Base-by-base conservation (phyloP, 78 protist species). In the Mastigamoeba balamuthi region DNA sequence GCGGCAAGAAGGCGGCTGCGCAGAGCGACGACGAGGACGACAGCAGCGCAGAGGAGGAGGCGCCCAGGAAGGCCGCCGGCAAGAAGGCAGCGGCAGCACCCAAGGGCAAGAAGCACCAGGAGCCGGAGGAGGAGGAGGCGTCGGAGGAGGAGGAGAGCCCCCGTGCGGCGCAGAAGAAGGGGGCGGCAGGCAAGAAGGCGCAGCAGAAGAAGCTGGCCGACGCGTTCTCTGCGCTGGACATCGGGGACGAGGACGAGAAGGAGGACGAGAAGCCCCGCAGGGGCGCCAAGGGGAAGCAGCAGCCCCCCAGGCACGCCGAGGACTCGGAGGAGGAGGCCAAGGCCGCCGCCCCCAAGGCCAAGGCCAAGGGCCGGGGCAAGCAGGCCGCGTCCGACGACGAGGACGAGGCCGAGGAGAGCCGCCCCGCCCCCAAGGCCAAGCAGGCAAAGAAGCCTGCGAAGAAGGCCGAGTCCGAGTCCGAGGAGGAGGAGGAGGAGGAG, bases 401-500 rank as follows among this genome's bases (percentile, higher is more conserved):
- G n/a, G 76, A 73, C 29, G 66, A 65, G 33, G 52, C 27, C 44
- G 81, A 68, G 40, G 86, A 75, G 71, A 77, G 44, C 9, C 40
- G 71, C 29, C 74, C 66, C 9, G 78, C 69, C 66, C 69, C 69
- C 41, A 42, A 23, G 30, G 74, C 42, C 28, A 83, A 83, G 43
- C 25, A 66, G 1, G 74, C 63, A 3, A 39, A 29, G 28, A 82
- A 83, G 67, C 52, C 70, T 35, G 77, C 48, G 40, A 82, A 48
- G 17, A 48, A 48, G 17, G 58, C 58, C 58, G 58, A 48, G 58
- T 48, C 58, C 17, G 58, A 82, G 73, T 76, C 75, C 3, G 58
- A 38, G 29, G 72, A 83, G 68, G 75, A 83, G 53, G 69, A 76
- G 36, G 64, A 17, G 74, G 52, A 53, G 81, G 41, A 1, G 88